Base-by-base conservation (phyloP, 2,329 filamentous ascomycete genomes). In the Aspergillus fumigatus region DNA sequence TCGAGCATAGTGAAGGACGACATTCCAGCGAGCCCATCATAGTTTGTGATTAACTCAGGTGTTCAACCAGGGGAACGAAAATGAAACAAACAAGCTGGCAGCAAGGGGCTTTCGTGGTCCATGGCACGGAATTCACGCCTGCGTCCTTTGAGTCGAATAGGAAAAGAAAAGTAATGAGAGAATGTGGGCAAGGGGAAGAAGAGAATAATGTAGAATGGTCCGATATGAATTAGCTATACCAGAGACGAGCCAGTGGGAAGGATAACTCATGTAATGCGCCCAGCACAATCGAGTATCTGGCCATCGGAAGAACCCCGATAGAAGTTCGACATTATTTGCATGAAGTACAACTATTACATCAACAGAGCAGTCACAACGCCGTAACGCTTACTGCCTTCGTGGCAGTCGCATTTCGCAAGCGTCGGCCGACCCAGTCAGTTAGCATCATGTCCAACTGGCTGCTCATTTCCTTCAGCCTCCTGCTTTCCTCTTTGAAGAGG, bases 391-490 rank as follows among this genome's bases (percentile, higher is more conserved):
- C 27, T 59, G 26, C 59, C 59, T 62, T 68, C 47, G 58, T 55
- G 6, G 59, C 54, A 23, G 65, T 60, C 23, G 41, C 23, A 51
- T 56, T 67, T 38, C 63, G 69, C 49, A 65, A 54, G 59, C 79
- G 78, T 58, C 76, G 78, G 51, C 77, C 73, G 61, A 96, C 80
- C 87, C 90, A 92, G 67, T 90, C 87, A 63, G 88, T 88, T 48
- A 96, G 82, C 84, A 96, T 86, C 21, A 89, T 85, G 75, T 99
- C 93, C 63, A 97, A 82, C 81, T 93, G 88, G 77, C 88, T 88
- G 57, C 90, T 93, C 75, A 99, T 92, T 70, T 94, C 90, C 52
- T 88, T 88, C 69, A 97, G 76, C 69, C 88, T 88, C 63, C 88
- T 89, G 68, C 91, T 92, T 74, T 96, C 90, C 69, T 96, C 90